phyloP scores from a whole-genome alignment of 2,329 filamentous ascomycete genomes.

The Beauveria australis region DNA sequence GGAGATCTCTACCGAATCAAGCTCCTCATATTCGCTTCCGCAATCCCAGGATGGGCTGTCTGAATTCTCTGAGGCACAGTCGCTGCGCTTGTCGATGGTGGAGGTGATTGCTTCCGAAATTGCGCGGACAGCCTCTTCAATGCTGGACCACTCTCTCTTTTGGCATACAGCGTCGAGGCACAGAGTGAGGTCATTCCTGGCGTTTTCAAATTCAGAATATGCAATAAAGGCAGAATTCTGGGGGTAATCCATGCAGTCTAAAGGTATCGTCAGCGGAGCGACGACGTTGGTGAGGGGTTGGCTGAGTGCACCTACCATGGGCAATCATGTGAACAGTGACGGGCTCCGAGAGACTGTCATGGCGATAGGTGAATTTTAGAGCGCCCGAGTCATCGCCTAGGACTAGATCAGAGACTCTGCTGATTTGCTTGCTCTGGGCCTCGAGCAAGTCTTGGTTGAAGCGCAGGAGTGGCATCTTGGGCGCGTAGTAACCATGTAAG shows the following conservation, averaged over 20 bases:
- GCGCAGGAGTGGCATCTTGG: neutral
- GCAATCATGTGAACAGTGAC: constrained; percentile 4
- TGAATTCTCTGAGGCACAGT: constrained; percentile 18
- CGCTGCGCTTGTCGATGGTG: constrained; percentile 26
- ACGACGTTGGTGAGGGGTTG: neutral
- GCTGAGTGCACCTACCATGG: neutral
- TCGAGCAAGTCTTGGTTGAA: neutral
- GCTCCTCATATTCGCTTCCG: constrained; percentile 20
- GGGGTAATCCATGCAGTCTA: constrained; percentile 6
- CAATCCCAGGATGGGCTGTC: neutral
- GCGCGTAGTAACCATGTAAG: neutral
- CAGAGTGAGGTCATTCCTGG: neutral
- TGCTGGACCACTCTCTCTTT: neutral
- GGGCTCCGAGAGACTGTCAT: neutral
- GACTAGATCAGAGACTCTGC: neutral
- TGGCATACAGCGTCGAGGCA: constrained; percentile 1
- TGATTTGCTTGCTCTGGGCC: neutral
- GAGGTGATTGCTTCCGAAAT: constrained; percentile 23
- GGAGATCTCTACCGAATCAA: constrained; percentile 26
- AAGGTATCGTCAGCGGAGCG: neutral
- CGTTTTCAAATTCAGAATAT: neutral
- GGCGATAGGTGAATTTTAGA: neutral
- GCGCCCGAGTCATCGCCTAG: neutral
- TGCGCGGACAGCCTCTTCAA: neutral
- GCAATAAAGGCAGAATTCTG: neutral